A percentile compares a stretch with the other conserved stretches of the same genome.
phyloP scores from a whole-genome alignment of 177 flowering plant genomes.

The Vitis hybrid region DNA sequence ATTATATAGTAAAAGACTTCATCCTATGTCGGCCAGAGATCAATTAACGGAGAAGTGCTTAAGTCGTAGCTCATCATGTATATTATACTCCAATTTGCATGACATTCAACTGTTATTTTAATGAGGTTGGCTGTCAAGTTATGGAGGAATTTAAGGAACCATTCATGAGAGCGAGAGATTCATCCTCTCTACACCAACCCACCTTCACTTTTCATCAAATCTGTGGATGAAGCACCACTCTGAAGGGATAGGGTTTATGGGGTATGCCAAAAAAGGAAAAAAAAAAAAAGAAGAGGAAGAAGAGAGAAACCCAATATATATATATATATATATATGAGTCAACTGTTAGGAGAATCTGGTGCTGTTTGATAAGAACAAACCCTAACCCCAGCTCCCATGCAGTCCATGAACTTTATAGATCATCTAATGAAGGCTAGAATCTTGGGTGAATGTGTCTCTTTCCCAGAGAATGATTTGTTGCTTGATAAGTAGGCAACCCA shows the following conservation, averaged over 20 bases:
- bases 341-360: slow-evolving; percentile 22
- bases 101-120: neutral
- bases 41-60: neutral
- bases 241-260: neutral
- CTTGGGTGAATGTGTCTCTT: slow-evolving; percentile 12
- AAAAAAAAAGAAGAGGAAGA: neutral
- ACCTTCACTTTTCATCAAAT: neutral
- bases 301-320: neutral
- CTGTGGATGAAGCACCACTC: neutral
- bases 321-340: slow-evolving; percentile 1
- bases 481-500: slow-evolving; percentile 18
- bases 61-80: too few relatives aligned
- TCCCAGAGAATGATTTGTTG: slow-evolving; percentile 20
- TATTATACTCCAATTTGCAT: neutral
- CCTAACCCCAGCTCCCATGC: neutral
- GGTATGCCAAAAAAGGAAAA: neutral
- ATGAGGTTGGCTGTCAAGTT: slow-evolving; percentile 13
- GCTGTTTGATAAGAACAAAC: neutral
- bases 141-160: slow-evolving; percentile 1
- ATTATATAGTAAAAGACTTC: too few relatives aligned
- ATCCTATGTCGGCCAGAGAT: neutral
- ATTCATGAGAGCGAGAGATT: neutral
- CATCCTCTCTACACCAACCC: neutral
- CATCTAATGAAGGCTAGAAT: slow-evolving; percentile 13
- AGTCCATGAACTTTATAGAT: neutral